phyloP scores from a whole-genome alignment of 1,284 basidiomycete species.

The Paramarasmius palmivorus region DNA sequence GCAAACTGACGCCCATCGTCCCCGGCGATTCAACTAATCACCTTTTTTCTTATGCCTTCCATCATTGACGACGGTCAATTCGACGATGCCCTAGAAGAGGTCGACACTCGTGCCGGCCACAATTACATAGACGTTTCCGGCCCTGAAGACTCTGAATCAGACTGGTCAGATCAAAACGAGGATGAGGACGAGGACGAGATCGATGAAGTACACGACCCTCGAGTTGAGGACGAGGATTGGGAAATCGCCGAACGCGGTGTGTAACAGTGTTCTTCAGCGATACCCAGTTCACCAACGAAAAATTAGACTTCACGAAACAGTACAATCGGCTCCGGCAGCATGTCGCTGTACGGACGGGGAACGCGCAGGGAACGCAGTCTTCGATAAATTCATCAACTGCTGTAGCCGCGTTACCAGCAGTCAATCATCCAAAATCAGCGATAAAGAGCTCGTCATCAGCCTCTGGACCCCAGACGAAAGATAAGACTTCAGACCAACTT shows the following conservation, averaged over 20 bases:
- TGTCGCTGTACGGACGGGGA: slow-evolving; percentile 71
- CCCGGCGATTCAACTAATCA: slow-evolving; percentile 11
- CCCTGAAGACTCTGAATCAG: slow-evolving; percentile 32
- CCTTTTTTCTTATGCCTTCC: slow-evolving; percentile 14
- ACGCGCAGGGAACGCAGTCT: slow-evolving; percentile 55
- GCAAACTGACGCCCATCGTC: neutral
- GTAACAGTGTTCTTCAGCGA: neutral
- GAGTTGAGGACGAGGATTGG: slow-evolving; percentile 91
- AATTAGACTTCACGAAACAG: slow-evolving; percentile 92
- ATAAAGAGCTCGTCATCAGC: slow-evolving; percentile 16
- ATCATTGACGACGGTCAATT: slow-evolving; percentile 48
- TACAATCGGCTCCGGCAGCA: slow-evolving; percentile 92
- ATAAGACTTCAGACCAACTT: slow-evolving; percentile 67
- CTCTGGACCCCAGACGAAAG: slow-evolving; percentile 35
- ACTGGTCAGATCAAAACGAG: slow-evolving; percentile 37
- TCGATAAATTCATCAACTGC: slow-evolving; percentile 45
- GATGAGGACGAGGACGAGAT: slow-evolving; percentile 42
- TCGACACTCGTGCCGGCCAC: slow-evolving; percentile 27
- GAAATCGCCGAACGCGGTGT: slow-evolving; percentile 79
- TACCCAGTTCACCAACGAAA: slow-evolving; percentile 3
- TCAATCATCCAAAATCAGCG: slow-evolving; percentile 59
- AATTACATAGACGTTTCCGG: slow-evolving; percentile 46
- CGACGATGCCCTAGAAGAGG: slow-evolving; percentile 46
- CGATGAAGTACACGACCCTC: slow-evolving; percentile 47
- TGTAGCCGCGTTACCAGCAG: slow-evolving; percentile 67